phyloP scores from a whole-genome alignment of 1,139 yeast genomes.

The Magnusiomyces paraingens region DNA sequence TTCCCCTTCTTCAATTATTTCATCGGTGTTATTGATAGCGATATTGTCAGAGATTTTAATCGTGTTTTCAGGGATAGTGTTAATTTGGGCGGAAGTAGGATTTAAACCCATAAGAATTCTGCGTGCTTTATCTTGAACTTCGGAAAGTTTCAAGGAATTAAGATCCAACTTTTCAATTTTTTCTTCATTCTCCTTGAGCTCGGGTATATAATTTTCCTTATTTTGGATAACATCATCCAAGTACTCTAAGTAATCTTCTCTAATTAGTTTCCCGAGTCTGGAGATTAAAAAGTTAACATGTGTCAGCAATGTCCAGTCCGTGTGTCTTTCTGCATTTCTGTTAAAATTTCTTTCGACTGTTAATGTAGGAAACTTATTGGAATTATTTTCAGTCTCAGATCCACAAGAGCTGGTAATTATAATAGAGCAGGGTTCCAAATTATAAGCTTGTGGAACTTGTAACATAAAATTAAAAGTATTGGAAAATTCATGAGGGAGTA shows the following conservation, averaged over 20 bases:
- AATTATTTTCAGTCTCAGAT: conserved; percentile 6
- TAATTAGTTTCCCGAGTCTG: conserved; percentile 23
- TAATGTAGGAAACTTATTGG: conserved; percentile 17
- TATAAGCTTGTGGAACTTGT: conserved; percentile 27
- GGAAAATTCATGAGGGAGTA: conserved; percentile 18
- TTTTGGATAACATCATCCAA: not conserved
- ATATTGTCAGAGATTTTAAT: not conserved
- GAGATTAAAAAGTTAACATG: conserved; percentile 28
- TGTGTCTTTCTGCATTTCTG: conserved; percentile 23
- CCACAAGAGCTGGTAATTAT: conserved; percentile 19
- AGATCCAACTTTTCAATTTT: conserved; percentile 10
- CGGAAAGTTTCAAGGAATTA: conserved; percentile 17
- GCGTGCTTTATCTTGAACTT: conserved; percentile 16
- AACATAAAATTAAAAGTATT: conserved; percentile 20
- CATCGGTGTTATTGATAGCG: not conserved
- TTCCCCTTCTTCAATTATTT: conserved; percentile 9
- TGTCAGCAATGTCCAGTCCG: conserved; percentile 29
- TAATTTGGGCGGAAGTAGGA: not conserved
- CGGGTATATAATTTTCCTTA: not conserved
- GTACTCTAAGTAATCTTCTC: conserved; percentile 9
- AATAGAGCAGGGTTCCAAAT: conserved; percentile 21
- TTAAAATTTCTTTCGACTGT: conserved; percentile 30
- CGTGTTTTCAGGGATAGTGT: not conserved
- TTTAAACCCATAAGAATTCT: conserved; percentile 10
- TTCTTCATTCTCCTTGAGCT: not conserved